phyloP scores from a whole-genome alignment of 331 rosid species.

The Spiraea crenata region DNA sequence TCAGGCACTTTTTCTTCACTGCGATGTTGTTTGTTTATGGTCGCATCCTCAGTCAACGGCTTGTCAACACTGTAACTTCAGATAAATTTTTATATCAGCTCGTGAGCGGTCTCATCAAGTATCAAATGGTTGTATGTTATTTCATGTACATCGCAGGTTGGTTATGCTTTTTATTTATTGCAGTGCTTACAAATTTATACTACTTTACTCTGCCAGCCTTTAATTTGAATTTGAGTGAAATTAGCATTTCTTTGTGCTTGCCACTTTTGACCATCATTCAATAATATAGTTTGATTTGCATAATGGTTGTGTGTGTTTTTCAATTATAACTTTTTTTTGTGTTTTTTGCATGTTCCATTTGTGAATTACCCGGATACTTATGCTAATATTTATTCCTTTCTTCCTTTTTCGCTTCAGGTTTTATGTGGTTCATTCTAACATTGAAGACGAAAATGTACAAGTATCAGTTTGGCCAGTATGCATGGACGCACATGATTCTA shows the following conservation, averaged over 20 bases:
- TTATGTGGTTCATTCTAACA: slow-evolving; percentile 98
- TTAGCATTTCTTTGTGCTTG: slow-evolving; percentile 17
- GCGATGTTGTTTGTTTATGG: slow-evolving; percentile 98
- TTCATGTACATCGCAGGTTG: slow-evolving; percentile 85
- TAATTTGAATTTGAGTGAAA: not conserved
- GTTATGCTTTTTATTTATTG: slow-evolving; percentile 16
- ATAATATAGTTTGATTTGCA: slow-evolving; percentile 17
- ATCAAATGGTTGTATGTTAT: slow-evolving; percentile 94
- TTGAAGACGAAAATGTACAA: slow-evolving; percentile 98
- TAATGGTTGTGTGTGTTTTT: slow-evolving; percentile 4
- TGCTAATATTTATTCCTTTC: slow-evolving; percentile 17
- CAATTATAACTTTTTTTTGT: slow-evolving; percentile 6
- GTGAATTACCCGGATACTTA: slow-evolving; percentile 16
- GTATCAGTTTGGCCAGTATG: slow-evolving; percentile 99
- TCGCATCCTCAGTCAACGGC: slow-evolving; percentile 87
- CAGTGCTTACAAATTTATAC: not conserved
- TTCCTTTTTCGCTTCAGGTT: slow-evolving; percentile 57
- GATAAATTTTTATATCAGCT: slow-evolving; percentile 73
- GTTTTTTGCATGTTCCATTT: slow-evolving; percentile 22
- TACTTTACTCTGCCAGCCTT: not conserved
- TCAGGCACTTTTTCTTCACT: slow-evolving; percentile 99
- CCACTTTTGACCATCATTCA: not conserved
- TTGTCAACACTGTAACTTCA: slow-evolving; percentile 83
- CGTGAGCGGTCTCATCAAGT: slow-evolving; percentile 83
- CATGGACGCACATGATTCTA: slow-evolving; percentile 99